These are phyloP conservation scores for Zostera marina DNA, from an alignment of 116 monocot genomes.

Conservation along the genomic window DNA sequence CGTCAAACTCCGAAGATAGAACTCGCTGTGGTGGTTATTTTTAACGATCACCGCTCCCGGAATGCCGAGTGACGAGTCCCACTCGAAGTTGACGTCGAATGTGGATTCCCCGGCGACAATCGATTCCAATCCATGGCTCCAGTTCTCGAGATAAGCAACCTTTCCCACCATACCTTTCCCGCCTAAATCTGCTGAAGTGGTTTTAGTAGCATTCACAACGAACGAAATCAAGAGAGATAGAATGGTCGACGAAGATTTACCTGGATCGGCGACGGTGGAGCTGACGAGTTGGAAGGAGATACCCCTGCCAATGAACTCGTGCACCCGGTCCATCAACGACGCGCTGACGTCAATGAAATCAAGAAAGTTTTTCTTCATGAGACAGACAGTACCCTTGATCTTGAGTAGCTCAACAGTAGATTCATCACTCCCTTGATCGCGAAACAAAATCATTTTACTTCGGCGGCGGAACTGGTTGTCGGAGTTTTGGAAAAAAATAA, in stretches of 20 bases:
- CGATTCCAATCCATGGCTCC: slow-evolving; percentile 4
- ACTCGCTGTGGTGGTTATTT: slow-evolving; percentile 42
- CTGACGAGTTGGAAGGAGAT: slow-evolving; percentile 55
- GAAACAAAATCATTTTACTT: no score
- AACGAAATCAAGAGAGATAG: background rate
- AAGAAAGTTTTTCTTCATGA: slow-evolving; percentile 47
- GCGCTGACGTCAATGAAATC: slow-evolving; percentile 36
- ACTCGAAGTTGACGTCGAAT: slow-evolving; percentile 14
- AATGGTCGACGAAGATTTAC: background rate
- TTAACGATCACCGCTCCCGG: slow-evolving; percentile 56
- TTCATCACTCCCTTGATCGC: no score
- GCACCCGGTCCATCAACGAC: slow-evolving; percentile 31
- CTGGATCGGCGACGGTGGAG: slow-evolving; percentile 18
- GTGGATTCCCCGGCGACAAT: slow-evolving; percentile 8
- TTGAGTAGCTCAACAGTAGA: background rate
- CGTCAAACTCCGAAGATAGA: slow-evolving; percentile 43
- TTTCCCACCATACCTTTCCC: slow-evolving; percentile 11
- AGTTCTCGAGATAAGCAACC: slow-evolving; percentile 10
- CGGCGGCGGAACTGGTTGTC: no score
- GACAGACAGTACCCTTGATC: slow-evolving; percentile 24
- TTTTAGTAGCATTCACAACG: background rate
- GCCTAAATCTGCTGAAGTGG: slow-evolving; percentile 5
- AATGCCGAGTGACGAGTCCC: slow-evolving; percentile 29
- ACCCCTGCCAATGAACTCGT: slow-evolving; percentile 35
- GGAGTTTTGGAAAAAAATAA: no score